phyloP scores from a whole-genome alignment of 2,329 filamentous ascomycete species.

The Cryphonectria parasitica region DNA sequence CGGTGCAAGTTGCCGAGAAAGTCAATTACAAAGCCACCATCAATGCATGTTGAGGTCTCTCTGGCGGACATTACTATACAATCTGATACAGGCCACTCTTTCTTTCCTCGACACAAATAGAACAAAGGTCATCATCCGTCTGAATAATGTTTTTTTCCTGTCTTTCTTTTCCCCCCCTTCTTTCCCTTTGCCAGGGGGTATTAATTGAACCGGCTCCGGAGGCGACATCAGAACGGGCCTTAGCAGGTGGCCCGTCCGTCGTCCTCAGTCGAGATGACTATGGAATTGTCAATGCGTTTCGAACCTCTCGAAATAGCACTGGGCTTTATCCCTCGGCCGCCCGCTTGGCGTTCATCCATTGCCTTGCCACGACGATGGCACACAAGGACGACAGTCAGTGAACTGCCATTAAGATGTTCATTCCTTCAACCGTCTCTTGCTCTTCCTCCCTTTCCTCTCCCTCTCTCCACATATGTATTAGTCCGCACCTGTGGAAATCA shows the following conservation, averaged over 20 bases:
- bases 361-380: background rate
- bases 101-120: background rate
- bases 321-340: slow-evolving; percentile 4
- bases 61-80: slow-evolving; percentile 1
- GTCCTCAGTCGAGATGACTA: slow-evolving; percentile 23
- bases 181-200: background rate
- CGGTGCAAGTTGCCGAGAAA: background rate
- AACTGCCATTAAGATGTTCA: background rate
- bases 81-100: background rate
- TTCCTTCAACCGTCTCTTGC: background rate
- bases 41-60: background rate
- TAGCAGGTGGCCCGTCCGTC: slow-evolving; percentile 20
- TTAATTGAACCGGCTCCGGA: background rate
- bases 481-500: background rate
- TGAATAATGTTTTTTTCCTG: background rate
- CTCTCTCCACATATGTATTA: background rate
- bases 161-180: background rate
- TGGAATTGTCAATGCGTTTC: slow-evolving; percentile 19
- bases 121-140: background rate
- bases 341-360: background rate
- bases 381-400: background rate
- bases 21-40: background rate
- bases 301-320: slow-evolving; percentile 20
- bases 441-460: background rate
- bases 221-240: slow-evolving; percentile 2